Conservation (phyloP, 768 basidiomycete species). For the Boletus subcaerulescens region DNA sequence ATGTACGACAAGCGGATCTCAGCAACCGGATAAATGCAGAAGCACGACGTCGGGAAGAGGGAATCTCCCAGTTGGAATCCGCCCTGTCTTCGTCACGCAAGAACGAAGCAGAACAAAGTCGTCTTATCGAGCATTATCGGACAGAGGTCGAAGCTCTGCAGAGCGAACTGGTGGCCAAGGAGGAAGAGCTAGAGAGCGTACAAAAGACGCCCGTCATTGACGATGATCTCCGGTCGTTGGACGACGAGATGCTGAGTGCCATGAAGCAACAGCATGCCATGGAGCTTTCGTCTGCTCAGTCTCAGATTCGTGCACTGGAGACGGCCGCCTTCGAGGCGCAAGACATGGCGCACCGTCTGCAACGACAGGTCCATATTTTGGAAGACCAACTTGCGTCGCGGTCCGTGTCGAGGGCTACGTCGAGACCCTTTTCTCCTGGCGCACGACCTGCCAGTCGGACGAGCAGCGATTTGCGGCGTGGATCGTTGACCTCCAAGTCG, state of each 20-base stretch:
- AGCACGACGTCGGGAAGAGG: conserved; percentile 49
- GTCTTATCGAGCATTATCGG: conserved; percentile 60
- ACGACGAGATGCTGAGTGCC: conserved; percentile 71
- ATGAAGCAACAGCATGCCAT: conserved; percentile 72
- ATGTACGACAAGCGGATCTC: conserved; percentile 53
- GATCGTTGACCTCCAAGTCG: conserved; percentile 33
- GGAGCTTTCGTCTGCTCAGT: conserved; percentile 77
- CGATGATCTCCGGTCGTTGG: conserved; percentile 52
- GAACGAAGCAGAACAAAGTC: conserved; percentile 58
- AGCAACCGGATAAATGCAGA: conserved; percentile 49
- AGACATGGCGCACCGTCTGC: conserved; percentile 59
- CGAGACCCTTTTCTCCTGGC: conserved; percentile 47
- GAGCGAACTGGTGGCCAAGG: conserved; percentile 55
- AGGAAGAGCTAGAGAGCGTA: conserved; percentile 64
- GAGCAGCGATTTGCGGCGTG: conserved; percentile 38
- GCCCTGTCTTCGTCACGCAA: conserved; percentile 49
- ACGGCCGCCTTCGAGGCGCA: conserved; percentile 71
- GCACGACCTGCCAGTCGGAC: conserved; percentile 44
- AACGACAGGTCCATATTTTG: conserved; percentile 61
- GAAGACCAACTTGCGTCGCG: conserved; percentile 63
- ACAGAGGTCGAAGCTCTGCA: conserved; percentile 72
- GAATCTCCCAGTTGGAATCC: conserved; percentile 48
- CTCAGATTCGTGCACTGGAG: conserved; percentile 76
- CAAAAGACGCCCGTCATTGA: conserved; percentile 40
- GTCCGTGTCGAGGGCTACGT: conserved; percentile 39